A percentile compares a stretch with the other conserved stretches of the same genome.
Evolutionary conservation across 192 early-diverging fungal species (phyloP).

Genomic region (Pilobolus umbonatus): DNA sequence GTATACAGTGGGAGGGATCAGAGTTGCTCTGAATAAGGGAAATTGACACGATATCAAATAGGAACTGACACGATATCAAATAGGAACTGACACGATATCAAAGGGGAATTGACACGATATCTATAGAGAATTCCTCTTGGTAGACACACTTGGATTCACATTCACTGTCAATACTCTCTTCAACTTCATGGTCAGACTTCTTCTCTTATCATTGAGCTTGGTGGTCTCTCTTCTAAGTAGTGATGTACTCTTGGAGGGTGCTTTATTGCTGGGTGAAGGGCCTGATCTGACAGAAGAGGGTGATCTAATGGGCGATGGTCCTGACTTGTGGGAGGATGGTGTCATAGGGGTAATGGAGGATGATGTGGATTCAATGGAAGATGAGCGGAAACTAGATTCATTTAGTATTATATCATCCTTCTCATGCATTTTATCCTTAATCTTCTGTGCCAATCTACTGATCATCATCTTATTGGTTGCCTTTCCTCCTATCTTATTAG

Average conservation of each 20-base stretch:
- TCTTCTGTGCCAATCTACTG: too few species aligned
- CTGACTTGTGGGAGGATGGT: background rate
- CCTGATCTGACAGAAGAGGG: background rate
- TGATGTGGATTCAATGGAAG: background rate
- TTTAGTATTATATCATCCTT: background rate
- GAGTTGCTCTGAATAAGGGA: too few species aligned
- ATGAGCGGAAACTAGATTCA: background rate
- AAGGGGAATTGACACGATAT: too few species aligned
- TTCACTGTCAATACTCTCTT: background rate
- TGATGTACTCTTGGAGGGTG: background rate
- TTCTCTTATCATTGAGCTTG: conserved; percentile 3
- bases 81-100: too few species aligned
- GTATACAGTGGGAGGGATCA: too few species aligned
- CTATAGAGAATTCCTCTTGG: too few species aligned
- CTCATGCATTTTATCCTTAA: background rate
- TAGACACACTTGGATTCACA: too few species aligned
- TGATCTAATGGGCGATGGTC: too few species aligned
- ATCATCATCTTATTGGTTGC: too few species aligned
- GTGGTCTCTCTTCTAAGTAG: conserved; percentile 10
- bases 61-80: too few species aligned
- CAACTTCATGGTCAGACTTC: conserved; percentile 1
- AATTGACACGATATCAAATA: too few species aligned
- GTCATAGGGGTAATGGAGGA: background rate
- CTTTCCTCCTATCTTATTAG: too few species aligned
- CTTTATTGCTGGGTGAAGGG: background rate